Percentiles rank a stretch among this genome's conserved stretches.
Evolutionary conservation across 768 basidiomycete genomes (phyloP).

Genomic region (Leccinum arenicola): DNA sequence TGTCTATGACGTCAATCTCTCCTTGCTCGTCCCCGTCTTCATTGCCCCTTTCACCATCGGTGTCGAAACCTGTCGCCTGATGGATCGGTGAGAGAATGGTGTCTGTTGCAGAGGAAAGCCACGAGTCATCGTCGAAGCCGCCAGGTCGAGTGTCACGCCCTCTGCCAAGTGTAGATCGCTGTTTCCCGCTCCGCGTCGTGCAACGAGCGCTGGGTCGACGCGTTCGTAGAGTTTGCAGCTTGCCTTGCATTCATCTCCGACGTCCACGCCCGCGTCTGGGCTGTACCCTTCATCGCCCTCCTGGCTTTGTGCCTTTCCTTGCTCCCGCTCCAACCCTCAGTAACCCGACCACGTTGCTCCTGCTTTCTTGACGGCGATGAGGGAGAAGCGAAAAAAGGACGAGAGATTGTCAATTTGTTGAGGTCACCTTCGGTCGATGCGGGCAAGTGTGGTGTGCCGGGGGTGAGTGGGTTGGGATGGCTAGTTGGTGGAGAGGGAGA

Average conservation of each 20-base stretch:
- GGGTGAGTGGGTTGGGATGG: conserved; percentile 16
- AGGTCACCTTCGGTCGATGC: conserved; percentile 10
- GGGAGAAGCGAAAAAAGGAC: no score
- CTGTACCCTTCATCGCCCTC: conserved; percentile 8
- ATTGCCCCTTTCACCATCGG: conserved; percentile 12
- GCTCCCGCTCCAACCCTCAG: no score
- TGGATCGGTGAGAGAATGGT: background rate
- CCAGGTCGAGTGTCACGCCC: no score
- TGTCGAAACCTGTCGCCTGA: background rate
- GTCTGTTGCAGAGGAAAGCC: no score
- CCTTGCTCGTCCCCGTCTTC: conserved; percentile 20
- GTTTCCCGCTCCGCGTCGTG: no score
- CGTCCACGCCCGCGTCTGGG: conserved; percentile 3
- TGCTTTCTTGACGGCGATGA: no score
- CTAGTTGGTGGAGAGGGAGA: conserved; percentile 15
- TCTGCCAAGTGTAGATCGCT: no score
- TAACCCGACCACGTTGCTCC: no score
- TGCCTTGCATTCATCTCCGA: conserved; percentile 8
- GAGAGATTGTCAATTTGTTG: background rate
- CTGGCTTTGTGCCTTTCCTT: no score
- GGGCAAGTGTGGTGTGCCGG: conserved; percentile 1
- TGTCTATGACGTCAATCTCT: conserved; percentile 7
- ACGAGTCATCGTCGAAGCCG: no score
- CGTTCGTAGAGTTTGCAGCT: conserved; percentile 7
- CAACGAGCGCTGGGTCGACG: no score